Percentiles rank a stretch among this genome's conserved stretches.
Evolutionary conservation across 2,329 filamentous ascomycete genomes (phyloP).

Genomic region (Aureobasidium uvarum): DNA sequence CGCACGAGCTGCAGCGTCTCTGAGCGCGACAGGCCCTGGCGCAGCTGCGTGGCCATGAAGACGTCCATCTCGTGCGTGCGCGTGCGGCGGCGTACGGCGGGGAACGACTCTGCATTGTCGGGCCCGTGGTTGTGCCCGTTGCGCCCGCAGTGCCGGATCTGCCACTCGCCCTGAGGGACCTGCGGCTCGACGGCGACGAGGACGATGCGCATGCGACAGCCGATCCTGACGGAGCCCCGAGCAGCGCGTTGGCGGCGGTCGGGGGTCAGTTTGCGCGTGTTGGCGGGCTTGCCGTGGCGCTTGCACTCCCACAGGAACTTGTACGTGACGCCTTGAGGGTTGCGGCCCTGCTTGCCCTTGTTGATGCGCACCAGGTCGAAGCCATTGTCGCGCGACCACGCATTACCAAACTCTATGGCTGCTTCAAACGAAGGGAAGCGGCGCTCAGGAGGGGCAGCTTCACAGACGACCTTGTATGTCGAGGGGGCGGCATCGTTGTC

Average conservation of each 20-base stretch:
- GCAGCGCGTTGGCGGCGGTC: conserved; percentile 11
- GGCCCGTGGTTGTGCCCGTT: conserved; percentile 23
- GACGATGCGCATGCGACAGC: conserved; percentile 23
- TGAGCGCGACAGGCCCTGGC: conserved; percentile 17
- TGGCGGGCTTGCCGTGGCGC: conserved; percentile 24
- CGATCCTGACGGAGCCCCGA: conserved; percentile 15
- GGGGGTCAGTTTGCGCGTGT: conserved; percentile 19
- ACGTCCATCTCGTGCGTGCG: conserved; percentile 24
- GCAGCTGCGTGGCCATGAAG: conserved; percentile 23
- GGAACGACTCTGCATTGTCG: conserved; percentile 17
- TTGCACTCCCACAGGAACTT: conserved; percentile 27
- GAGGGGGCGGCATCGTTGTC: conserved; percentile 2
- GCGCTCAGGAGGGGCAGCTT: conserved; percentile 18
- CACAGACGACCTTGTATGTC: conserved; percentile 13
- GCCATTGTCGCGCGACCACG: conserved; percentile 23
- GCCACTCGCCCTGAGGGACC: conserved; percentile 18
- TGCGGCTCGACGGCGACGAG: conserved; percentile 22
- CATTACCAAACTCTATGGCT: conserved; percentile 22
- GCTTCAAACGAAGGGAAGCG: conserved; percentile 21
- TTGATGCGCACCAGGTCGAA: conserved; percentile 25
- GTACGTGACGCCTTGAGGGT: conserved; percentile 23
- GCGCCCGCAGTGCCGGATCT: conserved; percentile 24
- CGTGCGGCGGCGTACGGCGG: conserved; percentile 21
- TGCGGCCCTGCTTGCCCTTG: conserved; percentile 26
- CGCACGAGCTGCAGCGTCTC: conserved; percentile 22